A percentile compares a stretch with the other conserved stretches of the same genome.
These are phyloP conservation scores for Dendrocalamus sinicus DNA, from an alignment of 176 grass and related monocot genomes.

Conservation along the genomic window DNA sequence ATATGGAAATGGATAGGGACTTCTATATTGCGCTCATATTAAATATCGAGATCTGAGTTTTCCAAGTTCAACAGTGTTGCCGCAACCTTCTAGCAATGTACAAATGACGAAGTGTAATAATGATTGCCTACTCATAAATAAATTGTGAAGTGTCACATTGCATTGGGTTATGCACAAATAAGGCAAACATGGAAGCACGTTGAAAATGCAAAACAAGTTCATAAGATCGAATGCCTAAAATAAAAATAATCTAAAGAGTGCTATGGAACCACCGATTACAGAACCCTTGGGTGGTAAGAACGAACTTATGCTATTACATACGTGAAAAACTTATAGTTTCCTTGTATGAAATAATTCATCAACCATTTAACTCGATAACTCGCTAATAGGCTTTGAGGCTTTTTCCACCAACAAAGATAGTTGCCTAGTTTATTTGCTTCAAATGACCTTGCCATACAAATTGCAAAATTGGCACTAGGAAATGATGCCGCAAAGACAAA, in stretches of 20 bases:
- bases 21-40: not conserved
- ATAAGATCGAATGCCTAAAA: not conserved
- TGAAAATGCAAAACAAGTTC: slow-evolving; percentile 16
- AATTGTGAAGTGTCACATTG: not conserved
- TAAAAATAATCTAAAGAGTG: not conserved
- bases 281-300: not conserved
- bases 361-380: slow-evolving; percentile 2
- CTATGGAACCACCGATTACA: not conserved
- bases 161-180: slow-evolving; percentile 18
- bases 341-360: not conserved
- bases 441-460: slow-evolving; percentile 9
- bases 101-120: not conserved
- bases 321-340: not conserved
- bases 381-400: not conserved
- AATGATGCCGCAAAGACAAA: not conserved
- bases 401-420: not conserved
- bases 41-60: not conserved
- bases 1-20: not conserved
- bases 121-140: not conserved
- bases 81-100: not conserved
- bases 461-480: slow-evolving; percentile 14
- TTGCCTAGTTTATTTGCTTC: slow-evolving; percentile 20
- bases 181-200: slow-evolving; percentile 11
- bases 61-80: not conserved
- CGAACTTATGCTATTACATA: slow-evolving; percentile 11